These are phyloP conservation scores for Macaranga tanarius DNA, from an alignment of 441 rosid genomes.

Conservation along the genomic window DNA sequence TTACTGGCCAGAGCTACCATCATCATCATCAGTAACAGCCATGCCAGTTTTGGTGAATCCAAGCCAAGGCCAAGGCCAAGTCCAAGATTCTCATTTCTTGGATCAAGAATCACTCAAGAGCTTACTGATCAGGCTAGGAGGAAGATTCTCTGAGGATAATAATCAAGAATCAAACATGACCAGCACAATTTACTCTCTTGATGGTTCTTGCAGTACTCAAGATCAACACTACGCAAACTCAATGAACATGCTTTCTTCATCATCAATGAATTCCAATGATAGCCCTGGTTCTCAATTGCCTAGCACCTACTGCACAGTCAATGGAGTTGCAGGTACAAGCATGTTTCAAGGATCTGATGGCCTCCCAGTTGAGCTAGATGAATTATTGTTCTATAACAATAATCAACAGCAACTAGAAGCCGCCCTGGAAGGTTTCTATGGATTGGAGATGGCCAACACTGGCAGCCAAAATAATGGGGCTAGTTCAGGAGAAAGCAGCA, in stretches of 20 bases:
- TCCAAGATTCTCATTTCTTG: slow-evolving; percentile 28
- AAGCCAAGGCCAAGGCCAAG: background rate
- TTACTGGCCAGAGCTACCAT: slow-evolving; percentile 51
- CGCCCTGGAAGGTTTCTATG: slow-evolving; percentile 32
- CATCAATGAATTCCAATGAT: slow-evolving; percentile 28
- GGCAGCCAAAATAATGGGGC: slow-evolving; percentile 23
- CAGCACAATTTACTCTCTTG: slow-evolving; percentile 22
- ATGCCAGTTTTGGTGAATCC: slow-evolving; percentile 19
- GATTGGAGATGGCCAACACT: slow-evolving; percentile 29
- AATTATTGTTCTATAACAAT: slow-evolving; percentile 26
- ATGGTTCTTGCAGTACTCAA: slow-evolving; percentile 20
- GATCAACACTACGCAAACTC: slow-evolving; percentile 31
- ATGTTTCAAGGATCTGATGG: slow-evolving; percentile 28
- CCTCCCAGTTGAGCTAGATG: slow-evolving; percentile 28
- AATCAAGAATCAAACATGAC: slow-evolving; percentile 23
- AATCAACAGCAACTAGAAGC: slow-evolving; percentile 27
- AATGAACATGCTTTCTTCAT: slow-evolving; percentile 28
- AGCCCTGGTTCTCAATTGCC: slow-evolving; percentile 27
- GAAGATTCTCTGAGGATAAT: slow-evolving; percentile 39
- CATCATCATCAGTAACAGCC: slow-evolving; percentile 17
- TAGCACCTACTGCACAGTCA: slow-evolving; percentile 15
- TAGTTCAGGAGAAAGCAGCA: slow-evolving; percentile 40
- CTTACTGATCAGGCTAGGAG: slow-evolving; percentile 43
- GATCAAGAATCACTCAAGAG: slow-evolving; percentile 47
- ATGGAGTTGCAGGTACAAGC: slow-evolving; percentile 16